Conservation (phyloP, 2,329 filamentous ascomycete species). For the Penicillium hordei region DNA sequence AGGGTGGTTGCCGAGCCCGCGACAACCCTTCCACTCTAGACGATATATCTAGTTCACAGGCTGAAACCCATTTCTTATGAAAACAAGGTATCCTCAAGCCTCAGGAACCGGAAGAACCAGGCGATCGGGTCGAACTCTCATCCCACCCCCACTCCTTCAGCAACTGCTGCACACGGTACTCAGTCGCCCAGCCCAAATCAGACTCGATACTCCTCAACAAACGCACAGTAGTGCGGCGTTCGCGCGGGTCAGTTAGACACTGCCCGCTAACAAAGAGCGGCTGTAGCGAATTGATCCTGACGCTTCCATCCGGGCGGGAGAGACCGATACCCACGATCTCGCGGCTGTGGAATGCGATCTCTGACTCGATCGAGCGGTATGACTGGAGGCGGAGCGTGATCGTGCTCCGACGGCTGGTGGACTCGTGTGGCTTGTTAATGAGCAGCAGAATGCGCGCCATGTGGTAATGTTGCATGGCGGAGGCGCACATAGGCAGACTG, state of each 20-base stretch:
- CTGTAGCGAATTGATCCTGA: slow-evolving; percentile 61
- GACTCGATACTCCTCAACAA: slow-evolving; percentile 59
- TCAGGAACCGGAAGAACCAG: slow-evolving; percentile 13
- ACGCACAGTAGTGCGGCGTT: slow-evolving; percentile 56
- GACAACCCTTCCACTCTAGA: not conserved
- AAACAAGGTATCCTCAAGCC: not conserved
- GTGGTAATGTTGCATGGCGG: slow-evolving; percentile 55
- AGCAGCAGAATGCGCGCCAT: slow-evolving; percentile 46
- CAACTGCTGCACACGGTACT: slow-evolving; percentile 59
- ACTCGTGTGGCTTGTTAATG: slow-evolving; percentile 45
- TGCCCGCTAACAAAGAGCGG: slow-evolving; percentile 64
- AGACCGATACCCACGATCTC: slow-evolving; percentile 63
- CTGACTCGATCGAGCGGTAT: slow-evolving; percentile 58
- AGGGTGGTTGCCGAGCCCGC: not conserved
- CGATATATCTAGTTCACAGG: not conserved
- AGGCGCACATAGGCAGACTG: slow-evolving; percentile 64
- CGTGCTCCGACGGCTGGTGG: slow-evolving; percentile 51
- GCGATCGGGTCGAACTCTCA: slow-evolving; percentile 17
- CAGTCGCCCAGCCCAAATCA: slow-evolving; percentile 65
- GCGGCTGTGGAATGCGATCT: slow-evolving; percentile 58
- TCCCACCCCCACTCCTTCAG: slow-evolving; percentile 43
- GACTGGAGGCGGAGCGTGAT: slow-evolving; percentile 56
- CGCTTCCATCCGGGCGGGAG: slow-evolving; percentile 57
- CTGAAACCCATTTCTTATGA: not conserved
- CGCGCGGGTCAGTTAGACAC: slow-evolving; percentile 55